Base-by-base conservation (phyloP, 129 eudicot species). In the Cynara cardunculus region DNA sequence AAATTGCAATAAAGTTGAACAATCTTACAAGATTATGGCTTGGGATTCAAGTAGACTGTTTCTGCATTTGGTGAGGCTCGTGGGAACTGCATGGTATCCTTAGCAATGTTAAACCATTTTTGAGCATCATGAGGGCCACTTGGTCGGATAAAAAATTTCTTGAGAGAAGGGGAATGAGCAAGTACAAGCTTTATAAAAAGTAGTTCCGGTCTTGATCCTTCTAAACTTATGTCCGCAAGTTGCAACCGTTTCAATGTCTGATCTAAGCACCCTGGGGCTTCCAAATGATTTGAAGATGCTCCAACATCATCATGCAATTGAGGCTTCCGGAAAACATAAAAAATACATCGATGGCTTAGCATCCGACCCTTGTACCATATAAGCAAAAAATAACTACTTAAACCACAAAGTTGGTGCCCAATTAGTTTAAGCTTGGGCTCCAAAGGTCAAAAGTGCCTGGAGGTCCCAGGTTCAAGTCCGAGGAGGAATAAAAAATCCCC, bases 51-150 rank as follows among this genome's bases (percentile, higher is more conserved):
- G 28, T 70, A 83, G 30, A 83, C n/a, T 10, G 78, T 7, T 41
- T 72, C 44, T 71, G 61, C 86, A 30, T 83, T 83, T 21, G 35
- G 5, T 18, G 86, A 83, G 53, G 82, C 82, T 71, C 79, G 73
- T 26, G 82, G 76, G 7, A 71, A 62, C 37, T 39, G 26, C 86
- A 83, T 59, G 21, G 77, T 72, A 77, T 39, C 69, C 59, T 70
- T 77, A 31, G 74, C 73, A 62, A 83, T 81, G 24, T 16, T 16
- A 14, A 71, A 16, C 66, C 10, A 13, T 61, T 39, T 24, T 21
- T 22, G 9, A 28, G 31, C 2, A 77, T 71, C 68, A 19, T 21
- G 2, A 12, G 8, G 46, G 3, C 2, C 19, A 9, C 25, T 13
- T 16, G 78, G 27, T 53, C 4, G 19, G 16, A 83, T 77, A 5